Evolutionary conservation across 169 alveolate genomes (phyloP), one percentile per base, ranked within the genome.

Genomic region (Plasmodium vivax): DNA sequence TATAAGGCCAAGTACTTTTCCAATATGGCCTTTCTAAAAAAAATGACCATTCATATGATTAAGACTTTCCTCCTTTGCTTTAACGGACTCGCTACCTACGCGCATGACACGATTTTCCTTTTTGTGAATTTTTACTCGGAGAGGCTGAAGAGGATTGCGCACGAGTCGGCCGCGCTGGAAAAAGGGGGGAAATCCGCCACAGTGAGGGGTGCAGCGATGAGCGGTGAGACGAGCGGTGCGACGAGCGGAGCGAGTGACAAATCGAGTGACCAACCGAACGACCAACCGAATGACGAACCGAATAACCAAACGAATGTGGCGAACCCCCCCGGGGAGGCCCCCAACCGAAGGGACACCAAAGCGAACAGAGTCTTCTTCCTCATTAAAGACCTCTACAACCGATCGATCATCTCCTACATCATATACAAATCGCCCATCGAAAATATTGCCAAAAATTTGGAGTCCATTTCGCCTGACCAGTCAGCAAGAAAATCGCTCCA

Each of bases 121-220:
- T 88, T 88, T 88, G 94, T 88, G 8, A 68, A 88, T 79, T 88
- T 88, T 10, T 88, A 88, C 71, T 88, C 94, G 30, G 54, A 88
- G 45, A 88, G 82, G 71, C 71, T 88, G 32, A 88, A 88, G 71
- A 58, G 32, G 32, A 79, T 88, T 9, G 32, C 82, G 23, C 81
- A 88, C 30, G 94, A 88, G 27, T 36, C 83, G 1, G 36, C 27
- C 0, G 14, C 43, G 6, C 8, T 77, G 43, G 94, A 47, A 14
- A 72, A 43, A 10, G 2, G 7, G 27, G 54, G 41, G 19, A 8
- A 68, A 32, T 47, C 12, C 6, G 19, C 58, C 58, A 47, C 58
- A 51, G 10, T 0, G 62, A 3, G 8, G 23, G 23, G 62, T 23
- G 16, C 27, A 51, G 0, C 58, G 56, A 45, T 23, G 27, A 23